phyloP scores from a whole-genome alignment of 2,329 filamentous ascomycete species.

The Alternaria ventricosa region DNA sequence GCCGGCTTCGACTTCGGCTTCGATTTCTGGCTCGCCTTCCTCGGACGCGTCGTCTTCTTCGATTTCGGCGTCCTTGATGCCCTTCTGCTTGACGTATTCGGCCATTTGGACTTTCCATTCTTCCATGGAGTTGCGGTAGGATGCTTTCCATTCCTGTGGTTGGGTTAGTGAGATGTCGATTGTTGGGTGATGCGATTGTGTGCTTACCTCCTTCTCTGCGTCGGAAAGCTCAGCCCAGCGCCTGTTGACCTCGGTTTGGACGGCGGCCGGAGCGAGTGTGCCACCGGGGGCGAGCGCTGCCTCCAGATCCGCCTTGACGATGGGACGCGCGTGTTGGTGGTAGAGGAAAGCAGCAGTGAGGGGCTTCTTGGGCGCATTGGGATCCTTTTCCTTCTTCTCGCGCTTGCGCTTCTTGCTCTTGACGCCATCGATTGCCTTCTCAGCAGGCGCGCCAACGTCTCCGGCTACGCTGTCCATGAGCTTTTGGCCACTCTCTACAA shows the following conservation, averaged over 20 bases:
- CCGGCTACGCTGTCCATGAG: constrained; percentile 31
- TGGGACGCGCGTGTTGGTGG: constrained; percentile 83
- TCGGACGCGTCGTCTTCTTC: constrained; percentile 44
- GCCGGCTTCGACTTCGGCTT: constrained; percentile 44
- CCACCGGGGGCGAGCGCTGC: constrained; percentile 63
- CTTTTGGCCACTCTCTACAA: constrained; percentile 35
- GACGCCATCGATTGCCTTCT: constrained; percentile 17
- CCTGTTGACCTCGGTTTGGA: constrained; percentile 84
- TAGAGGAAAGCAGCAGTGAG: constrained; percentile 95
- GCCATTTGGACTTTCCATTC: constrained; percentile 63
- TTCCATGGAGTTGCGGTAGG: constrained; percentile 61
- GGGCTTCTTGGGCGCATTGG: constrained; percentile 92
- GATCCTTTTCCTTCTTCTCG: constrained; percentile 78
- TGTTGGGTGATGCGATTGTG: background rate
- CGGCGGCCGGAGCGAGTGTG: constrained; percentile 81
- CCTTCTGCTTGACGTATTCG: constrained; percentile 61
- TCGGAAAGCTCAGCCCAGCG: constrained; percentile 82
- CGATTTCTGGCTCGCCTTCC: constrained; percentile 31
- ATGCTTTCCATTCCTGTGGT: constrained; percentile 49
- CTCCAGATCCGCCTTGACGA: constrained; percentile 73
- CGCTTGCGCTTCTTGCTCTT: constrained; percentile 74
- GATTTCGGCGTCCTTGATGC: constrained; percentile 50
- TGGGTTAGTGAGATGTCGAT: background rate
- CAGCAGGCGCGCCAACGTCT: constrained; percentile 18
- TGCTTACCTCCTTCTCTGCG: constrained; percentile 70